Evolutionary conservation across 176 grass and related monocot species (phyloP).

Genomic region (Avena atlantica): DNA sequence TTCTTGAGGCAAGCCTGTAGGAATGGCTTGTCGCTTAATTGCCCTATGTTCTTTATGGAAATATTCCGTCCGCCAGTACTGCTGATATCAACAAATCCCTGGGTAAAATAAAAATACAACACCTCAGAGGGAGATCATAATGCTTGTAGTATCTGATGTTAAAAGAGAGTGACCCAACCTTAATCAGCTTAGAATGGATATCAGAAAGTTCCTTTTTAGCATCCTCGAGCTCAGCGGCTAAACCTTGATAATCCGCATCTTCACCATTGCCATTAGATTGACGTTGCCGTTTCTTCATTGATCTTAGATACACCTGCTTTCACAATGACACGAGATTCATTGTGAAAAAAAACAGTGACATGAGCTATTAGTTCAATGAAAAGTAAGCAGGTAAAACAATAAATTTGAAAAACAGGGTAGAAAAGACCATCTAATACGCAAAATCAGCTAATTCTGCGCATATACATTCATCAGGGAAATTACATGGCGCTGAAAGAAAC

Average conservation of each 20-base stretch:
- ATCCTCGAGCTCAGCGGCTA: not conserved
- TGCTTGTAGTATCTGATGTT: not conserved
- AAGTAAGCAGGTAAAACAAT: not conserved
- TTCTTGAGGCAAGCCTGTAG: conserved; percentile 22
- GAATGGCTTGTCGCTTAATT: conserved; percentile 37
- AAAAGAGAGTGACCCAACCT: not conserved
- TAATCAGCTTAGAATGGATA: conserved; percentile 23
- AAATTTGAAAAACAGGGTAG: not conserved
- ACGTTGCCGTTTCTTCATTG: not conserved
- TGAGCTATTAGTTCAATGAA: not conserved
- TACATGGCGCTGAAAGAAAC: not conserved
- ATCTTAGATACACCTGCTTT: conserved; percentile 19
- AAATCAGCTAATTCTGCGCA: not conserved
- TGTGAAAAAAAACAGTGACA: too few relatives aligned
- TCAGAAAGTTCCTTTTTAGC: conserved; percentile 18
- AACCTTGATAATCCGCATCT: not conserved
- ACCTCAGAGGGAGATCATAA: not conserved
- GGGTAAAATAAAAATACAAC: not conserved
- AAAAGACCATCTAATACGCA: not conserved
- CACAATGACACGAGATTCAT: not conserved
- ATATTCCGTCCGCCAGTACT: conserved; percentile 1
- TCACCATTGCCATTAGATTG: not conserved
- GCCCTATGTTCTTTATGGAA: conserved; percentile 42
- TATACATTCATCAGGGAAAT: not conserved
- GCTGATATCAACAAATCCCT: conserved; percentile 28